Conservation (phyloP, 306 rosid species). For the Heteromeles arbutifolia region DNA sequence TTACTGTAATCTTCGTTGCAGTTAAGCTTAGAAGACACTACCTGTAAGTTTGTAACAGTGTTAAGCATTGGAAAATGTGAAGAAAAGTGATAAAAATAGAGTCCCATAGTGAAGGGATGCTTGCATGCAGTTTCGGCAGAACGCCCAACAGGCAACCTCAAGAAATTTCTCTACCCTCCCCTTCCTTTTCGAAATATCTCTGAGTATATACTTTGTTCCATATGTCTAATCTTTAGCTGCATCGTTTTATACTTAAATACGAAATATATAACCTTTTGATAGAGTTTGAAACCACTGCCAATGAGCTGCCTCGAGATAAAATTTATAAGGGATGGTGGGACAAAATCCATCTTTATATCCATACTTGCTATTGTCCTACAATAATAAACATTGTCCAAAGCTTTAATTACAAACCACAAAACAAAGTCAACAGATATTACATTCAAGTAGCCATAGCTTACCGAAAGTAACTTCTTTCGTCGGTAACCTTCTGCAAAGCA, state of each 20-base stretch:
- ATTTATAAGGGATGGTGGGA: constrained; percentile 82
- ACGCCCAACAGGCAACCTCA: background rate
- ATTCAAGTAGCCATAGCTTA: constrained; percentile 26
- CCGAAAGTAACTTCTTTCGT: constrained; percentile 90
- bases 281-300: constrained; percentile 83
- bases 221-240: background rate
- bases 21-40: constrained; percentile 56
- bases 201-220: background rate
- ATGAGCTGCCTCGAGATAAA: constrained; percentile 88
- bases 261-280: constrained; percentile 60
- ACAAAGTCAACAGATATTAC: background rate
- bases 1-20: constrained; percentile 46
- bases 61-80: constrained; percentile 12
- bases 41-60: constrained; percentile 34
- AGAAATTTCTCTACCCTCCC: background rate
- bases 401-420: background rate
- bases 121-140: constrained; percentile 3
- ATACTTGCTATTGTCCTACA: constrained; percentile 77
- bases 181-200: background rate
- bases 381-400: constrained; percentile 19
- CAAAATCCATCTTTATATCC: constrained; percentile 88
- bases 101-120: background rate
- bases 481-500: constrained; percentile 85
- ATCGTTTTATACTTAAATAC: constrained; percentile 5
- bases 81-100: background rate